Percentiles rank a stretch among this genome's conserved stretches.
Conservation (phyloP, 2,329 filamentous ascomycete genomes). For the Aspergillus latus region DNA sequence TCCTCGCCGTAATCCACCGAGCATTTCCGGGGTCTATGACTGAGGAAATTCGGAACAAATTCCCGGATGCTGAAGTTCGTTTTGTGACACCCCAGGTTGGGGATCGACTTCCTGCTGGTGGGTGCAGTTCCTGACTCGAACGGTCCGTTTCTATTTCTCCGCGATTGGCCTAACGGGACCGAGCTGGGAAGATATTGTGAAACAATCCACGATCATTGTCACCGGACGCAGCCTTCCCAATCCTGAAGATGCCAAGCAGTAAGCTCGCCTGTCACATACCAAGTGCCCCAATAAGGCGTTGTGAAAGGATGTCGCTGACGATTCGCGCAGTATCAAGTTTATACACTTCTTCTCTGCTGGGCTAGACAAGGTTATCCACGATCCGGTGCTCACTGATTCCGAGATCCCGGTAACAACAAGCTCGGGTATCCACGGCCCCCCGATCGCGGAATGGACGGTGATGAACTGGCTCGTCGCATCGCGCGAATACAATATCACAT, state of each 20-base stretch:
- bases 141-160: background rate
- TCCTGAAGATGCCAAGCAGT: conserved; percentile 31
- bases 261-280: background rate
- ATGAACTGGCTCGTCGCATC: conserved; percentile 60
- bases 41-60: conserved; percentile 22
- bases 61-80: conserved; percentile 25
- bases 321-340: conserved; percentile 41
- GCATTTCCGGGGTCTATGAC: conserved; percentile 20
- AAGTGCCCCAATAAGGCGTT: background rate
- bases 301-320: background rate
- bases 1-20: conserved; percentile 26
- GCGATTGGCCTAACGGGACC: background rate
- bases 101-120: conserved; percentile 26
- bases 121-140: background rate
- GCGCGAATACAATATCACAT: conserved; percentile 55
- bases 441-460: conserved; percentile 67
- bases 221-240: conserved; percentile 29
- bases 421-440: conserved; percentile 60
- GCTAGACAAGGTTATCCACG: conserved; percentile 53
- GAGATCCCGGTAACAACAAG: conserved; percentile 56
- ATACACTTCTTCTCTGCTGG: conserved; percentile 61
- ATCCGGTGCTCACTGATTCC: conserved; percentile 55
- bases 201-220: conserved; percentile 27
- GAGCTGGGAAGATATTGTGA: conserved; percentile 22
- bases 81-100: conserved; percentile 17